Evolutionary conservation across 495 filamentous ascomycete species (phyloP), one percentile per base, ranked within the genome.

Genomic region (Paragyromitra xinjiangensis): DNA sequence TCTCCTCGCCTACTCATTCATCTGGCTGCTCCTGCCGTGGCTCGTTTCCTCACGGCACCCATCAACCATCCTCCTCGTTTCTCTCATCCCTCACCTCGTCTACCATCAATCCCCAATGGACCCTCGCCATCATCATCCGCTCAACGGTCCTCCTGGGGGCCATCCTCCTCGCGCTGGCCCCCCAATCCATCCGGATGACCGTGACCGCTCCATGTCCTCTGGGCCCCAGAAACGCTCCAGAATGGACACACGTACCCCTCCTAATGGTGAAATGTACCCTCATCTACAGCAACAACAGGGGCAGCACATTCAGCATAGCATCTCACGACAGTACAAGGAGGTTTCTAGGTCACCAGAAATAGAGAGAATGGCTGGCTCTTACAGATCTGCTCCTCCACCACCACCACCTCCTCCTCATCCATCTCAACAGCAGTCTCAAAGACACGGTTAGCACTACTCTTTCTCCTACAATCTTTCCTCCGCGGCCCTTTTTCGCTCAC

Each of bases 291-390:
- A 67, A 19, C 44, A 77, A 19, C 44, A 77, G 6, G 67, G 71
- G 26, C 79, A 81, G 55, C 69, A 77, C 48, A 71, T 78, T 19
- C 79, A 81, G 40, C 44, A 69, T 19, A 73, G 79, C n/a, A 78
- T 81, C 16, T 73, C 68, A 63, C 72, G 78, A 22, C 80, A 78
- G 68, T 81, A 81, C 61, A 76, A 75, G 45, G 74, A 81, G 11
- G 64, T 76, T 55, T 70, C 80, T 19, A 81, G 80, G 51, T 81
- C 80, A 26, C 80, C 80, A 29, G 80, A 81, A 26, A 73, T 81
- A 40, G 80, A 81, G 34, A 81, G 79, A 26, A 77, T 81, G 48
- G n/a, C 58, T 68, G 79, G 77, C 29, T 78, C 77, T 11, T 80
- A 73, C 24, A 78, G 75, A 66, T 37, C 68, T 45, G 68, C 76